phyloP scores from a whole-genome alignment of 2,329 filamentous ascomycete species.

The Pezicula rhizophila region DNA sequence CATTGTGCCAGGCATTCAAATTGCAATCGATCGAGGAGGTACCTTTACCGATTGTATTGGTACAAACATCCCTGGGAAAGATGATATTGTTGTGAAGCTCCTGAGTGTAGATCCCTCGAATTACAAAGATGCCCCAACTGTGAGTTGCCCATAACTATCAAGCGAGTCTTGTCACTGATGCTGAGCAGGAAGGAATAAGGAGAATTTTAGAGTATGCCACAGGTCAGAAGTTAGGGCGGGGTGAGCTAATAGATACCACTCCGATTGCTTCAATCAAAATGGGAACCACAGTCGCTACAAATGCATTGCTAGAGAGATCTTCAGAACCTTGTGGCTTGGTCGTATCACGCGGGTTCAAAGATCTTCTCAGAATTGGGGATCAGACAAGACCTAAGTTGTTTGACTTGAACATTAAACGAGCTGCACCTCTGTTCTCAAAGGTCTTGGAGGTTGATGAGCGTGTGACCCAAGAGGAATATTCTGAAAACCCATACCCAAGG shows the following conservation, averaged over 20 bases:
- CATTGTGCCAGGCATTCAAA: neutral
- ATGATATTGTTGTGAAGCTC: conserved; percentile 66
- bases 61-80: conserved; percentile 47
- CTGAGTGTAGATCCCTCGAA: conserved; percentile 65
- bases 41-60: neutral
- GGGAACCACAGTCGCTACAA: conserved; percentile 73
- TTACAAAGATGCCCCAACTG: conserved; percentile 59
- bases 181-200: conserved; percentile 61
- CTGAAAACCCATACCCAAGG: conserved; percentile 67
- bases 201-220: conserved; percentile 55
- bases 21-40: neutral
- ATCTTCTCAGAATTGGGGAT: conserved; percentile 65
- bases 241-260: conserved; percentile 56
- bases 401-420: conserved; percentile 22
- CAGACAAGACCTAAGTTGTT: conserved; percentile 67
- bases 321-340: conserved; percentile 66
- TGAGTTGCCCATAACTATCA: conserved; percentile 60
- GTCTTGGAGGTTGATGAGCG: conserved; percentile 68
- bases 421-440: conserved; percentile 45
- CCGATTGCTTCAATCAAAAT: conserved; percentile 61
- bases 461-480: conserved; percentile 64
- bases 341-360: conserved; percentile 65
- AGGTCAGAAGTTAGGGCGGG: conserved; percentile 52
- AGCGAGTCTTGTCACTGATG: conserved; percentile 47
- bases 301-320: conserved; percentile 64